Percentiles rank a stretch among this genome's conserved stretches.
phyloP scores from a whole-genome alignment of 768 basidiomycete genomes.

The Ramaria sp. region DNA sequence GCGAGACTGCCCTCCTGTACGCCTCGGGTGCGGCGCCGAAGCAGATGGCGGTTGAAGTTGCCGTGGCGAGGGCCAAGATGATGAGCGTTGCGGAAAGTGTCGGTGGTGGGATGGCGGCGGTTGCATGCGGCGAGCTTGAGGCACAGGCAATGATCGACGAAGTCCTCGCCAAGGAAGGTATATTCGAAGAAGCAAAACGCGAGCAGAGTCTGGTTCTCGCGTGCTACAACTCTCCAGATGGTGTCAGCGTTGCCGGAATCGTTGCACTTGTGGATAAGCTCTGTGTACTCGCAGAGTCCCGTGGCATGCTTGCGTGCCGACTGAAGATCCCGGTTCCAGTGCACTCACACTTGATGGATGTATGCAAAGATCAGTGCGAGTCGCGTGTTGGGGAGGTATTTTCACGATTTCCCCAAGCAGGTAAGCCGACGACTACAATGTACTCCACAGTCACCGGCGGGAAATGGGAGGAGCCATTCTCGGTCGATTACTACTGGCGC shows the following conservation, averaged over 20 bases:
- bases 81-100: conserved; percentile 7
- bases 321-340: conserved; percentile 28
- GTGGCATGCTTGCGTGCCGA: conserved; percentile 25
- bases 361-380: conserved; percentile 22
- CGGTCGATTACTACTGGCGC: conserved; percentile 32
- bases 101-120: conserved; percentile 18
- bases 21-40: conserved; percentile 5
- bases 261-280: conserved; percentile 19
- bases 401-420: conserved; percentile 20
- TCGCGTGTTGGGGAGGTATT: conserved; percentile 22
- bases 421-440: conserved; percentile 19
- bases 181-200: conserved; percentile 6
- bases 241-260: conserved; percentile 29
- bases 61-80: conserved; percentile 6
- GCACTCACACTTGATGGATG: conserved; percentile 31
- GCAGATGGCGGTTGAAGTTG: conserved; percentile 8
- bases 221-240: conserved; percentile 30
- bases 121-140: conserved; percentile 24
- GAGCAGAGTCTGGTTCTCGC: conserved; percentile 20
- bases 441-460: conserved; percentile 30
- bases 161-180: conserved; percentile 14
- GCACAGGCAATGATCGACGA: conserved; percentile 20
- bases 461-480: conserved; percentile 16
- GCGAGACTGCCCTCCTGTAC: conserved; percentile 8
- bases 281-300: conserved; percentile 18